Evolutionary conservation across 495 filamentous ascomycete genomes (phyloP), one percentile per base, ranked within the genome.

Genomic region (Daldinia caldariorum): DNA sequence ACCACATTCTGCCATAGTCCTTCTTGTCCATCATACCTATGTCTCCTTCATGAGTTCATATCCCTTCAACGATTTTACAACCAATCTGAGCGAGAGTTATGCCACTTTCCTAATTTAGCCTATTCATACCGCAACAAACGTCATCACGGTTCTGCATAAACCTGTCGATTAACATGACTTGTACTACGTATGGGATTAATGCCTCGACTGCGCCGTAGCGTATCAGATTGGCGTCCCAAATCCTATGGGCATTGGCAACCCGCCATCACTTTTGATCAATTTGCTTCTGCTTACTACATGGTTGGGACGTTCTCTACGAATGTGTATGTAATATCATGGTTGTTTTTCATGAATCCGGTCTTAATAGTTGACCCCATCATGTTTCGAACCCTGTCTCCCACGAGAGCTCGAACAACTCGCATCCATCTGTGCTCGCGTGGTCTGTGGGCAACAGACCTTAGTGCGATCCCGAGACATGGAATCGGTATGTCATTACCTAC

Each of bases 391-490:
- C 69, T 67, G 69, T 47, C 55, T 58, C 63, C 63, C 49, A 71
- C 58, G 58, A 58, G 56, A 16, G 16, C 26, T 54, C 50, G 18
- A 61, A 29, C 29, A 32, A 32, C 34, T 7, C 34, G 10, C 43
- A 43, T 59, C 39, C 39, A 47, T 51, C 34, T 55, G 45, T 47
- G 32, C 56, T 39, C 56, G 29, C 51, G 56, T 51, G 69, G 59
- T 59, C 58, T 63, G 58, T 58, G 56, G 41, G 63, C 26, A 56
- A 18, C 32, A 31, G 18, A 22, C 51, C 54, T 41, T 73, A 73
- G 71, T 65, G 63, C 67, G 62, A 73, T 70, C 67, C 71, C 71
- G 67, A 73, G 71, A 73, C 71, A 61, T 69, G 61, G 70, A 34
- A 63, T 65, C 60, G 70, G 70, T 41, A 72, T 72, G 29, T 37